These are phyloP conservation scores for Fusarium robinianum DNA, from an alignment of 2,329 filamentous ascomycete genomes.

Conservation along the genomic window DNA sequence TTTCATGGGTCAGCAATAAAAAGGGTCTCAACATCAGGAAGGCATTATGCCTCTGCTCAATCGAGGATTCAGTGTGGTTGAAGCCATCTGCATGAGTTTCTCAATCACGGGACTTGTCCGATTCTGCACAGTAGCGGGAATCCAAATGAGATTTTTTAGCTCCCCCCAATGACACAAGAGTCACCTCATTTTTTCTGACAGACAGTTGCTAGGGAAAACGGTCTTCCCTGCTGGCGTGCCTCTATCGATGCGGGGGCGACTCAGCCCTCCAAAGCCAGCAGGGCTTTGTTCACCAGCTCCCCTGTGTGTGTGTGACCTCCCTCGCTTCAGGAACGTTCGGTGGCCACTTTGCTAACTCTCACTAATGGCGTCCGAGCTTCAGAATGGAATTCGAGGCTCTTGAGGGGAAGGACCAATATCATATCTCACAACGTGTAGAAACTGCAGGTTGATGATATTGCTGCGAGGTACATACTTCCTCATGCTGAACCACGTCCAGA, in stretches of 20 bases:
- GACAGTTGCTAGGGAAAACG: constrained; percentile 21
- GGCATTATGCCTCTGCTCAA: neutral
- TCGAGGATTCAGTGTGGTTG: neutral
- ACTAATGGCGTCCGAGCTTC: constrained; percentile 3
- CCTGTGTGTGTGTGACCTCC: constrained; percentile 28
- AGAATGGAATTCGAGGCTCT: neutral
- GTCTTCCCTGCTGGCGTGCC: too few relatives aligned
- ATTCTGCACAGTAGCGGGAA: constrained; percentile 16
- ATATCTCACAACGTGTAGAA: neutral
- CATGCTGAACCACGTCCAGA: too few relatives aligned
- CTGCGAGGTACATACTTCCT: too few relatives aligned
- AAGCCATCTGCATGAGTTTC: constrained; percentile 4
- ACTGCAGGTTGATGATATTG: too few relatives aligned
- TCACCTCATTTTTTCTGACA: constrained; percentile 36
- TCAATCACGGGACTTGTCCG: constrained; percentile 15
- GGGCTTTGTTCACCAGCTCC: constrained; percentile 20
- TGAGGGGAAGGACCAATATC: neutral
- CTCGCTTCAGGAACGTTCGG: constrained; percentile 12
- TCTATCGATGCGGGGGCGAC: constrained; percentile 30
- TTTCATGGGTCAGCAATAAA: neutral
- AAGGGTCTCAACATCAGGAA: neutral
- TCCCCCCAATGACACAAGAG: constrained; percentile 37
- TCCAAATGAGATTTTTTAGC: constrained; percentile 17
- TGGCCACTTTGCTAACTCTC: neutral
- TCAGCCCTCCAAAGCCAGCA: constrained; percentile 22